phyloP scores from a whole-genome alignment of 495 filamentous ascomycete genomes.

The Endocarpon pusillum region DNA sequence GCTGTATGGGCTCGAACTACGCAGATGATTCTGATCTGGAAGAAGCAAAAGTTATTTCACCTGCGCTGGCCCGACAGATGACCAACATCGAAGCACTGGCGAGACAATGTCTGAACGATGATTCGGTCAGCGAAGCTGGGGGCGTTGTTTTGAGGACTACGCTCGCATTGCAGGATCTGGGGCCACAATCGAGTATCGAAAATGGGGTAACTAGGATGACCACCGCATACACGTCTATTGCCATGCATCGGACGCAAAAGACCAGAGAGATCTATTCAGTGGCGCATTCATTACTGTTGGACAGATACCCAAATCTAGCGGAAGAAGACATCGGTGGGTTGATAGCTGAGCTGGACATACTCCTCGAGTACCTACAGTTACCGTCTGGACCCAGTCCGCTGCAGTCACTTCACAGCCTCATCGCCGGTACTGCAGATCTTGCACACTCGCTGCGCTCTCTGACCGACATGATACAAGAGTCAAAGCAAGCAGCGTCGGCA shows the following conservation, averaged over 20 bases:
- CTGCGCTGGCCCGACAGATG: constrained; percentile 55
- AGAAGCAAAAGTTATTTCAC: constrained; percentile 48
- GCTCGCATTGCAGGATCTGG: constrained; percentile 57
- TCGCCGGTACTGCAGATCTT: constrained; percentile 52
- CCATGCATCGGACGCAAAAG: constrained; percentile 71
- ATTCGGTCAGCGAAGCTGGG: constrained; percentile 43
- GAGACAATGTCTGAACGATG: constrained; percentile 47
- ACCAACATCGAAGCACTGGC: constrained; percentile 61
- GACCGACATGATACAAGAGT: constrained; percentile 88
- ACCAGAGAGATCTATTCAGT: constrained; percentile 67
- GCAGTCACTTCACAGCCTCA: constrained; percentile 32
- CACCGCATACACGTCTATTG: constrained; percentile 71
- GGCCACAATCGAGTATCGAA: constrained; percentile 66
- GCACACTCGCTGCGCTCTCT: constrained; percentile 65
- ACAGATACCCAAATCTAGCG: constrained; percentile 34
- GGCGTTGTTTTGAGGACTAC: constrained; percentile 48
- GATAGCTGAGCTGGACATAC: constrained; percentile 42
- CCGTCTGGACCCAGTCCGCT: constrained; percentile 27
- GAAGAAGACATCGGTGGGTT: constrained; percentile 51
- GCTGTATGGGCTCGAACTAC: constrained; percentile 42
- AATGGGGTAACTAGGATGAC: constrained; percentile 66
- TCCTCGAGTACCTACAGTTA: constrained; percentile 29
- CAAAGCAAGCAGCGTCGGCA: constrained; percentile 64
- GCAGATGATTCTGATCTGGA: constrained; percentile 57
- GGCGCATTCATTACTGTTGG: constrained; percentile 45